Evolutionary conservation across 176 grass and related monocot species (phyloP).

Genomic region (Raddia guianensis): DNA sequence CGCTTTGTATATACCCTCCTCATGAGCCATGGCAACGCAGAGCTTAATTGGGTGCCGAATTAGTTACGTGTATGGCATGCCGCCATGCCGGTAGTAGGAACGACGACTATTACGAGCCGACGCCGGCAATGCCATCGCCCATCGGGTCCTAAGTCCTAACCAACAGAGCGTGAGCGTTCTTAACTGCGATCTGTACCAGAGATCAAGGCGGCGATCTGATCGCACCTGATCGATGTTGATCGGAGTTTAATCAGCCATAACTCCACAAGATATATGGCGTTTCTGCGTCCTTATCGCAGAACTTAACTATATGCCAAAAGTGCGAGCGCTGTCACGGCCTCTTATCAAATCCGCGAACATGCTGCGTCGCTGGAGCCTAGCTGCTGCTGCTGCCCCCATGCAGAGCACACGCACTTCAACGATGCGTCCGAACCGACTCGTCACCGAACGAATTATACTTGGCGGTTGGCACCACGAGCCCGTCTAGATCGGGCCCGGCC

Average conservation of each 20-base stretch:
- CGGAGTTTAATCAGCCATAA: background rate
- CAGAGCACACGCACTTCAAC: background rate
- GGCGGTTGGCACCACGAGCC: constrained; percentile 31
- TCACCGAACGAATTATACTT: constrained; percentile 10
- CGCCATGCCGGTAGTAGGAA: background rate
- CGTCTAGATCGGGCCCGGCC: background rate
- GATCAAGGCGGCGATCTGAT: background rate
- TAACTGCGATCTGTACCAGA: too few relatives aligned
- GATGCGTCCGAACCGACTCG: constrained; percentile 8
- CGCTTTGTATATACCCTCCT: background rate
- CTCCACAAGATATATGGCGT: background rate
- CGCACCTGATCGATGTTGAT: too few relatives aligned
- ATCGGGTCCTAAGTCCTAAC: background rate
- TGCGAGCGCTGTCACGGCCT: background rate
- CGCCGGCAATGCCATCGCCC: background rate
- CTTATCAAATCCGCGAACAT: background rate
- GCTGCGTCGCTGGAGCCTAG: background rate
- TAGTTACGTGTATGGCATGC: background rate
- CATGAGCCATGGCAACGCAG: constrained; percentile 3
- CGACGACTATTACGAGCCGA: too few relatives aligned
- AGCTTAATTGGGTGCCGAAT: background rate
- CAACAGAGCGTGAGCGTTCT: background rate
- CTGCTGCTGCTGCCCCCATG: background rate
- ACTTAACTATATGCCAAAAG: background rate
- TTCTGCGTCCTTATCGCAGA: background rate